phyloP scores from a whole-genome alignment of 805 yeast genomes.

The Myxozyma neotropica region DNA sequence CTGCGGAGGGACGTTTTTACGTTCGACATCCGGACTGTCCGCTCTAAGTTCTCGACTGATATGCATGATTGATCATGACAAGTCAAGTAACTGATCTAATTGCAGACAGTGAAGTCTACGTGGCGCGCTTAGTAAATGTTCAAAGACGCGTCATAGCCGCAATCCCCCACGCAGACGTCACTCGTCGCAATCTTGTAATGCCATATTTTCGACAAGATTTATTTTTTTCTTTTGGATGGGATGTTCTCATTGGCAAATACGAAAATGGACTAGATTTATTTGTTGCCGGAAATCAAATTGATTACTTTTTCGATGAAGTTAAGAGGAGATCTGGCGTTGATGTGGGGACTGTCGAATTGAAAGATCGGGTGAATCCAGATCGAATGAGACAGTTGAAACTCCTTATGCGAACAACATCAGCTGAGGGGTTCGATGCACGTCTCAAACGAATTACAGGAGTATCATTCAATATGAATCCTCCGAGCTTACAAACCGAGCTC shows the following conservation, averaged over 20 bases:
- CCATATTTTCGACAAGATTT: not conserved
- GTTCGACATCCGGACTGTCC: no score
- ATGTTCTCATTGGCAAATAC: not conserved
- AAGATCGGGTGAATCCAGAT: not conserved
- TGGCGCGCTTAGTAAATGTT: not conserved
- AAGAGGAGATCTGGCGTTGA: not conserved
- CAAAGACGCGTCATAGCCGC: slow-evolving; percentile 4
- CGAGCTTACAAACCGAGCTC: not conserved
- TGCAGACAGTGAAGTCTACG: not conserved
- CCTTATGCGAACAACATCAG: not conserved
- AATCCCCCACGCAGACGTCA: not conserved
- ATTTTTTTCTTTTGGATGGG: slow-evolving; percentile 15
- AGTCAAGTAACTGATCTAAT: no score
- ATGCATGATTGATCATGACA: not conserved
- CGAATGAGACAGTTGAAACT: not conserved
- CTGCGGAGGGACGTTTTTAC: no score
- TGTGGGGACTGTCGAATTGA: not conserved
- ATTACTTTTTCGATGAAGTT: not conserved
- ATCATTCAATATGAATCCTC: not conserved
- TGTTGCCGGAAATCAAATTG: not conserved
- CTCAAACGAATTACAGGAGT: not conserved
- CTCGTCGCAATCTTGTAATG: not conserved
- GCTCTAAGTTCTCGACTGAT: no score
- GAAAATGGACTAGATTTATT: not conserved
- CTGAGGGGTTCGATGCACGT: not conserved